These are phyloP conservation scores for Tolypocladium nubicola DNA, from an alignment of 2,329 filamentous ascomycete species.

Conservation along the genomic window DNA sequence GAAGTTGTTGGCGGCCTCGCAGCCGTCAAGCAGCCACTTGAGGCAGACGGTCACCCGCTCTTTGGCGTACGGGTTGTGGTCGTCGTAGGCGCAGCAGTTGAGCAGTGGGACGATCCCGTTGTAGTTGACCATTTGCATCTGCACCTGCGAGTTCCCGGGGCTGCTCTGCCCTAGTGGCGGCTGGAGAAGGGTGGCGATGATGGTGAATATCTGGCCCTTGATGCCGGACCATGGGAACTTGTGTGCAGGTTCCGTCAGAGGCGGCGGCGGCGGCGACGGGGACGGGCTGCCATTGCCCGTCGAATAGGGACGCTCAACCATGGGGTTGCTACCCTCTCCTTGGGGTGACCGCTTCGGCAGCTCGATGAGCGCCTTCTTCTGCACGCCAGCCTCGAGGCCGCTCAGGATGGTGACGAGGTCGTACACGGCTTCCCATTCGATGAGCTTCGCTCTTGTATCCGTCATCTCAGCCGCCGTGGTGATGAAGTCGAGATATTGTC, in stretches of 20 bases:
- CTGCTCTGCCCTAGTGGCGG: constrained; percentile 55
- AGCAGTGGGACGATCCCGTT: constrained; percentile 81
- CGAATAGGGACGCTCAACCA: constrained; percentile 57
- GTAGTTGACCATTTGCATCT: constrained; percentile 76
- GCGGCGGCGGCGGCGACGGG: constrained; percentile 27
- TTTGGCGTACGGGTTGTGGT: constrained; percentile 87
- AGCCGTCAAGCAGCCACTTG: constrained; percentile 73
- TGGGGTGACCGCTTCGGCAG: constrained; percentile 19
- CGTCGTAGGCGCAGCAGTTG: constrained; percentile 84
- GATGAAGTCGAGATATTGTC: constrained; percentile 90
- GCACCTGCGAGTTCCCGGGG: constrained; percentile 62
- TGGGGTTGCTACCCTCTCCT: constrained; percentile 13
- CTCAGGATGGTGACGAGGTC: constrained; percentile 81
- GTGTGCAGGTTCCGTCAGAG: constrained; percentile 52
- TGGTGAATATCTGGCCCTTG: constrained; percentile 86
- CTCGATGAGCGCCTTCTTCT: constrained; percentile 61
- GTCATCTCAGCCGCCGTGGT: constrained; percentile 79
- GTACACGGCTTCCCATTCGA: constrained; percentile 85
- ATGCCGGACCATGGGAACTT: constrained; percentile 62
- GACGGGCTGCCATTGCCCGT: constrained; percentile 16
- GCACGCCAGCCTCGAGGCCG: constrained; percentile 78
- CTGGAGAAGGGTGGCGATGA: constrained; percentile 81
- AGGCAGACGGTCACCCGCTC: constrained; percentile 83
- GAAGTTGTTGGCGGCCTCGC: constrained; percentile 60
- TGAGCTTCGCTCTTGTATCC: constrained; percentile 72